Evolutionary conservation across 192 early-diverging fungal genomes (phyloP).

Genomic region (Geranomyces variabilis): DNA sequence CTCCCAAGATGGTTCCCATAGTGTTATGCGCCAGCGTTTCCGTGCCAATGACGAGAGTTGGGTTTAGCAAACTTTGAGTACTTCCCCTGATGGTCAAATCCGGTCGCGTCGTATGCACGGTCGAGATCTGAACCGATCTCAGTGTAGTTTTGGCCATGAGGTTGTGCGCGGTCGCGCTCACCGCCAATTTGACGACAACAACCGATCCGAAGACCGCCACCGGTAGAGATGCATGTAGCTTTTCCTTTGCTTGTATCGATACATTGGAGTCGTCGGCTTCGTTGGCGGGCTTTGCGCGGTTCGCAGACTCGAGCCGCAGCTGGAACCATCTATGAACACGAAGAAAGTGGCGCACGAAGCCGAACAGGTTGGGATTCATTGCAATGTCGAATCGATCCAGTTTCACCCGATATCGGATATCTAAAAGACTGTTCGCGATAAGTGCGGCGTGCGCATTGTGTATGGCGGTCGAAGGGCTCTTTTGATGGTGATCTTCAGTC

Average conservation of each 20-base stretch:
- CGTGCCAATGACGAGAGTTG: background rate
- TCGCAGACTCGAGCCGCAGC: conserved; percentile 16
- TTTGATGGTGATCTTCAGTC: background rate
- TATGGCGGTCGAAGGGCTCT: background rate
- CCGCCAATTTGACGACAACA: background rate
- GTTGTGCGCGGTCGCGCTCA: conserved; percentile 32
- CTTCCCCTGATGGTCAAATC: background rate
- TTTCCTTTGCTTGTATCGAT: conserved; percentile 4
- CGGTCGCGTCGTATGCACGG: background rate
- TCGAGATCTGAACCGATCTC: conserved; percentile 15
- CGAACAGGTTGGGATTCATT: conserved; percentile 49
- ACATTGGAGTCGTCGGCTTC: background rate
- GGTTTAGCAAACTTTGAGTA: too few relatives aligned
- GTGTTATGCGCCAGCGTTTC: conserved; percentile 10
- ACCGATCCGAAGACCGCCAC: conserved; percentile 19
- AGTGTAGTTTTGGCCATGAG: conserved; percentile 26
- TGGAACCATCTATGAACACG: conserved; percentile 42
- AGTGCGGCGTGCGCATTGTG: background rate
- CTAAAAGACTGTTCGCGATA: background rate
- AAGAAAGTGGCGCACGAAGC: conserved; percentile 41
- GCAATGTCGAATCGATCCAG: conserved; percentile 19
- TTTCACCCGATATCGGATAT: conserved; percentile 4
- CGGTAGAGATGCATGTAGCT: background rate
- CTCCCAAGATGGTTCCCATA: conserved; percentile 7
- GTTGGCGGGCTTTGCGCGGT: background rate